Evolutionary conservation across 2,329 filamentous ascomycete genomes (phyloP).

Genomic region (Fusarium drepaniforme): DNA sequence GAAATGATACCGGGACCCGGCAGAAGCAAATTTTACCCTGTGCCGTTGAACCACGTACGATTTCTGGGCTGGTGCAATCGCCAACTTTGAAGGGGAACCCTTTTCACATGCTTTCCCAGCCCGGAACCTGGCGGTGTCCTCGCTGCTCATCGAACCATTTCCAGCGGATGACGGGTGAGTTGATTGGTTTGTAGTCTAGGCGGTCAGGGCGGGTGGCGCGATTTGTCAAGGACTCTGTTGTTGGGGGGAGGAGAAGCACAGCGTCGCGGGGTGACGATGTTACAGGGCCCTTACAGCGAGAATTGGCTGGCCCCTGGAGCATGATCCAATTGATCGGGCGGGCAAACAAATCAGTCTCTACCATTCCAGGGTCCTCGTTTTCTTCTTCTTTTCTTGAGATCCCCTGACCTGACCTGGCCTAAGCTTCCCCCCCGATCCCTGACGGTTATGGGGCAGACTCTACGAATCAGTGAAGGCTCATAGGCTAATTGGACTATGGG

Average conservation of each 20-base stretch:
- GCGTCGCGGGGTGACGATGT: slow-evolving; percentile 30
- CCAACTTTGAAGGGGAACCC: background rate
- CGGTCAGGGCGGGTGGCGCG: slow-evolving; percentile 41
- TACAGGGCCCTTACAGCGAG: slow-evolving; percentile 32
- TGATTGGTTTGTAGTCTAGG: slow-evolving; percentile 31
- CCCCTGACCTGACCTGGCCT: slow-evolving; percentile 4
- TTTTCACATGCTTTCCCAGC: slow-evolving; percentile 36
- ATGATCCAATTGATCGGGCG: too few species aligned
- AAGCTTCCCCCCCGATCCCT: background rate
- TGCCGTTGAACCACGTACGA: slow-evolving; percentile 33
- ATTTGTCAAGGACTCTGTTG: slow-evolving; percentile 11
- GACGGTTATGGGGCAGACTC: slow-evolving; percentile 1
- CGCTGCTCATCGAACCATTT: slow-evolving; percentile 36
- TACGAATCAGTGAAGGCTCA: slow-evolving; percentile 27
- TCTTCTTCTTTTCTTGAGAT: background rate
- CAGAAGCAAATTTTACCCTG: slow-evolving; percentile 23
- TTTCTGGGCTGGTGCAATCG: slow-evolving; percentile 10
- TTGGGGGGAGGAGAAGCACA: slow-evolving; percentile 2
- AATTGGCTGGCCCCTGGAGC: slow-evolving; percentile 5
- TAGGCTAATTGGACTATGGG: slow-evolving; percentile 31
- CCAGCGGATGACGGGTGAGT: slow-evolving; percentile 3
- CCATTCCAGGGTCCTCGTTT: slow-evolving; percentile 15
- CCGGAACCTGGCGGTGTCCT: slow-evolving; percentile 39
- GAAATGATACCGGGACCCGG: slow-evolving; percentile 35
- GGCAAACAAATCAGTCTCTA: background rate